Conservation (phyloP, 805 yeast species). For the Wickerhamiella qilinensis region DNA sequence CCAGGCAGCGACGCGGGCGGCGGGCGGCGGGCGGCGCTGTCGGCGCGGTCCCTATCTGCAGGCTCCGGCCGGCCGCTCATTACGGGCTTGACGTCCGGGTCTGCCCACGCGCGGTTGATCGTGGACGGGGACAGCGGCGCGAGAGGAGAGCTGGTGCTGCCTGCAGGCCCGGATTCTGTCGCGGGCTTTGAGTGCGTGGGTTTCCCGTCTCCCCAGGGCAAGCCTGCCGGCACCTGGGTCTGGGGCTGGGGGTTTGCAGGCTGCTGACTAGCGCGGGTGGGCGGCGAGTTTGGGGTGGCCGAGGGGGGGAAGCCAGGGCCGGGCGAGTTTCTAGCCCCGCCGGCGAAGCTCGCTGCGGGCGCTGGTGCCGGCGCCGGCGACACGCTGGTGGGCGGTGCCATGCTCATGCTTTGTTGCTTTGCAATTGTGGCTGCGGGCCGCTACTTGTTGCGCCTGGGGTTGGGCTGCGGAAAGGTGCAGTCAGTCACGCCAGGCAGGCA, state of each 20-base stretch:
- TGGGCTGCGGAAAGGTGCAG: no score
- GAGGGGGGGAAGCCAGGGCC: neutral
- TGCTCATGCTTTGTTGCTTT: no score
- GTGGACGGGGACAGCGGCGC: neutral
- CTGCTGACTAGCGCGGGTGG: neutral
- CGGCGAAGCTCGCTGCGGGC: neutral
- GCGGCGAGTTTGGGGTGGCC: neutral
- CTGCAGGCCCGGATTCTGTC: no score
- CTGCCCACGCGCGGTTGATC: neutral
- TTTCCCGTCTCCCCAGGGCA: neutral
- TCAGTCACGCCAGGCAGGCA: no score
- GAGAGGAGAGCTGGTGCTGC: neutral
- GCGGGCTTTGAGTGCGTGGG: no score
- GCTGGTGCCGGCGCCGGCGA: no score
- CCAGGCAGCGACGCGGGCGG: neutral
- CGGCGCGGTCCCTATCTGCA: no score
- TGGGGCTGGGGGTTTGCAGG: neutral
- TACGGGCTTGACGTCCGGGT: neutral
- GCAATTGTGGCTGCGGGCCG: no score
- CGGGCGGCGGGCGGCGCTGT: no score
- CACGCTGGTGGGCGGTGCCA: no score
- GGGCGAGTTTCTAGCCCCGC: neutral
- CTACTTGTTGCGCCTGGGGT: no score
- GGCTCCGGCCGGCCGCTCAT: no score
- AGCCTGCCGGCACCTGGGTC: neutral